Percentiles rank a stretch among this genome's conserved stretches.
These are phyloP conservation scores for Penicillium ochrochloron DNA, from an alignment of 495 filamentous ascomycete genomes.

Conservation along the genomic window DNA sequence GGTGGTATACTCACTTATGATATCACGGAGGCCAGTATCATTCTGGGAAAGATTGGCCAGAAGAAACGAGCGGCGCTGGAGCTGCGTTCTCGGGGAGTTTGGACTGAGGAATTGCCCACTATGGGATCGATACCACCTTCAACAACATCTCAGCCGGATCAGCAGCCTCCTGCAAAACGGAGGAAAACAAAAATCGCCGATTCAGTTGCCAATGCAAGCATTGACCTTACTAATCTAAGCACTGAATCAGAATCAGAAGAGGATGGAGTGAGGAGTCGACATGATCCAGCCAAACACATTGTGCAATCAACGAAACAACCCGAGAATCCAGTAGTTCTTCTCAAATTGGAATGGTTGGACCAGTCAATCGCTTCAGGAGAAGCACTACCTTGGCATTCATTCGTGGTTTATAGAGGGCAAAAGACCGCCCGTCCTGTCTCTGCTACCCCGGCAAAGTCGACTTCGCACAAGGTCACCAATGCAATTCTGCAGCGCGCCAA, in stretches of 20 bases:
- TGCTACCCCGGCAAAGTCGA: constrained; percentile 1
- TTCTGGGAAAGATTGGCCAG: constrained; percentile 72
- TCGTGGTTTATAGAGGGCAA: constrained; percentile 66
- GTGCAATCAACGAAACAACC: constrained; percentile 1
- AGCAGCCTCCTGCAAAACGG: constrained; percentile 33
- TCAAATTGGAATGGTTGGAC: constrained; percentile 77
- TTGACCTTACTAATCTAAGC: constrained; percentile 35
- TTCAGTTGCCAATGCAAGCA: not conserved
- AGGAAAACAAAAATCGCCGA: constrained; percentile 15
- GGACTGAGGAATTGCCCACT: constrained; percentile 56
- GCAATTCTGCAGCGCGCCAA: constrained; percentile 59
- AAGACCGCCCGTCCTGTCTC: constrained; percentile 27
- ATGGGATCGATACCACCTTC: not conserved
- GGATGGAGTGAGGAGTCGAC: constrained; percentile 21
- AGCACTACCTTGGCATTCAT: constrained; percentile 62
- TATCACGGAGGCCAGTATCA: constrained; percentile 68
- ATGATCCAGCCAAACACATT: constrained; percentile 15
- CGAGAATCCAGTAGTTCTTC: constrained; percentile 60
- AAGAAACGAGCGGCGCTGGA: constrained; percentile 77
- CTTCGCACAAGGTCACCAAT: constrained; percentile 16
- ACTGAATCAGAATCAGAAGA: constrained; percentile 41
- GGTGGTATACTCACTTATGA: constrained; percentile 70
- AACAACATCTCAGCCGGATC: not conserved
- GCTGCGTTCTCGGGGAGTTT: constrained; percentile 66
- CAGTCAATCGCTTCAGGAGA: constrained; percentile 58